Percentiles rank a stretch among this genome's conserved stretches.
Conservation (phyloP, 495 filamentous ascomycete species). For the Penicillium mononematosum region DNA sequence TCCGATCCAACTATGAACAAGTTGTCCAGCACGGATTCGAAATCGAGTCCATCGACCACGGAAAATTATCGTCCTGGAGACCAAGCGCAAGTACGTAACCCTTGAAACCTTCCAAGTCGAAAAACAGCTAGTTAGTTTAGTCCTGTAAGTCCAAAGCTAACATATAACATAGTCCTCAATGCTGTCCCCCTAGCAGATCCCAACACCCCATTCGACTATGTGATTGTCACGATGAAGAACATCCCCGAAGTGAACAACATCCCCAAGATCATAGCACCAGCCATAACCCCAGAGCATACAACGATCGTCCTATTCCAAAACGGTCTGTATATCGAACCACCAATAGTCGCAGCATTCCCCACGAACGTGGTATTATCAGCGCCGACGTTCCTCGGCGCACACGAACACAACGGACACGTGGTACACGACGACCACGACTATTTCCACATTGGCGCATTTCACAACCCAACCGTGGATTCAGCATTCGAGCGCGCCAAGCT, state of each 20-base stretch:
- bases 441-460: conserved; percentile 15
- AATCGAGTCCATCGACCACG: conserved; percentile 44
- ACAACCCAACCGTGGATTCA: conserved; percentile 3
- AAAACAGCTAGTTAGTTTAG: not conserved
- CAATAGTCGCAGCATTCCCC: conserved; percentile 44
- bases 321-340: conserved; percentile 54
- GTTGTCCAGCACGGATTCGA: conserved; percentile 48
- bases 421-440: conserved; percentile 16
- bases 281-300: conserved; percentile 55
- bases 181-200: conserved; percentile 6
- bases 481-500: conserved; percentile 7
- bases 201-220: conserved; percentile 39
- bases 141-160: not conserved
- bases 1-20: conserved; percentile 53
- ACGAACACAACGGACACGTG: conserved; percentile 18
- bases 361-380: conserved; percentile 27
- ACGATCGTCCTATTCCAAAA: conserved; percentile 56
- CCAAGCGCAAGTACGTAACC: conserved; percentile 18
- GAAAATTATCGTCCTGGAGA: conserved; percentile 22
- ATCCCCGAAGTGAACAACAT: conserved; percentile 42
- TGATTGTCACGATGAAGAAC: conserved; percentile 43
- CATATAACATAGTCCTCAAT: conserved; percentile 10
- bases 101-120: not conserved
- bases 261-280: conserved; percentile 71
- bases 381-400: conserved; percentile 17